Evolutionary conservation across 352 stramenopile species (phyloP), one percentile per base, ranked within the genome.

Genomic region (Phytophthora macrochlamydospora): DNA sequence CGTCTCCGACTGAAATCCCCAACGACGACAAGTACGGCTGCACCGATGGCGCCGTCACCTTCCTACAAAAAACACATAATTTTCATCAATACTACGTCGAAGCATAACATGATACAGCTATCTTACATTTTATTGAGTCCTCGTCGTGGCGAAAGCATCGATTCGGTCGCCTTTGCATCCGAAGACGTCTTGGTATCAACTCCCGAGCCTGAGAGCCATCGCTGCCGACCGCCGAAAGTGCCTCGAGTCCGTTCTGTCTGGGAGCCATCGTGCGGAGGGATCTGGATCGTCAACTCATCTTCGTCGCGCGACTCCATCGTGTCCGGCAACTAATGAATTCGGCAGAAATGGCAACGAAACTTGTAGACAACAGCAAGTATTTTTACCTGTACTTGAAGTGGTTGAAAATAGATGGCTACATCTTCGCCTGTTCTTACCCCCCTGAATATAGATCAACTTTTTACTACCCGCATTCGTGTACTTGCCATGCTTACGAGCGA

Each of bases 1-100:
- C 86, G 30, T 92, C 83, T 8, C 86, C 86, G 14, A 94, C 79
- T 7, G 76, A 14, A 53, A 92, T 91, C 7, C 86, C 86, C 51
- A 94, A 79, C 9, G 83, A 91, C 7, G 79, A 85, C 50, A 94
- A 59, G 48, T 91, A 94, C 9, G 82, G 83, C 56, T 89, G 76
- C 49, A 92, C 83, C 1, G 80, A 91, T 33, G 82, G 83, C 3
- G 83, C 76, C 1, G 82, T 87, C 3, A 92, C 75, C 44, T 92
- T 91, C 46, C 75, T 86, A 32, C 29, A 24, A 33, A 18, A 46
- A 66, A 12, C 24, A 24, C 18, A 24, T 24, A 24, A 24, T 24
- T 24, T 24, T 24, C 28, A 14, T 33, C 5, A n/a, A 49, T 51
- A 3, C 1, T 30, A 31, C 32, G 12, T 42, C 13, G 11, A 32